These are phyloP conservation scores for Yamadazyma atmosphaerica DNA, from an alignment of 1,139 yeast species.

Conservation along the genomic window DNA sequence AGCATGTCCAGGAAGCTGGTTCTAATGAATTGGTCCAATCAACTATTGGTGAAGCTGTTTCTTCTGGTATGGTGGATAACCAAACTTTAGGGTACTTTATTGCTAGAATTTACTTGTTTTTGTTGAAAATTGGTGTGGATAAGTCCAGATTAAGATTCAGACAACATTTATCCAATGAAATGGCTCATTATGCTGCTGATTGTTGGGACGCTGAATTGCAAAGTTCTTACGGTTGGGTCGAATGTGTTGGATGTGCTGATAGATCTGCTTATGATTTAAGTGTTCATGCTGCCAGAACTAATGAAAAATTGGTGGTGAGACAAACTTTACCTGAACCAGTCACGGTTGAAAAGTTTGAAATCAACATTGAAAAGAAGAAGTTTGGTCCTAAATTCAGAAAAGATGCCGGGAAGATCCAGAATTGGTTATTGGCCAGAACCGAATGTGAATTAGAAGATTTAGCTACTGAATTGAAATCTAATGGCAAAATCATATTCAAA, in stretches of 20 bases:
- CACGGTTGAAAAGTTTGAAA: conserved; percentile 79
- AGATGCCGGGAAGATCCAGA: conserved; percentile 90
- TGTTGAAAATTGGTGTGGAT: conserved; percentile 89
- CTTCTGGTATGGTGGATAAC: conserved; percentile 86
- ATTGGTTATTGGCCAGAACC: conserved; percentile 71
- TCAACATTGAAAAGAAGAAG: conserved; percentile 86
- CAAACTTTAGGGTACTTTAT: conserved; percentile 96
- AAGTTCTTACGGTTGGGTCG: conserved; percentile 98
- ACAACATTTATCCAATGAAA: conserved; percentile 97
- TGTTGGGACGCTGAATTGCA: conserved; percentile 99
- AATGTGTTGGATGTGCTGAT: conserved; percentile 99
- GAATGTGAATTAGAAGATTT: conserved; percentile 85
- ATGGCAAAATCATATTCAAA: conserved; percentile 64
- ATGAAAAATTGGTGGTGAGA: conserved; percentile 92
- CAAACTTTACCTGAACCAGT: conserved; percentile 83
- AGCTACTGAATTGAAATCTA: conserved; percentile 62
- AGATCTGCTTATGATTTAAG: conserved; percentile 97
- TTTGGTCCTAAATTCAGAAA: conserved; percentile 98
- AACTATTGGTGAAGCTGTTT: conserved; percentile 89
- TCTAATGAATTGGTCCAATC: conserved; percentile 62
- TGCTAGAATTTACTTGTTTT: conserved; percentile 86
- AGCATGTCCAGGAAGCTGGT: conserved; percentile 84
- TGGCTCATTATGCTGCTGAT: conserved; percentile 99
- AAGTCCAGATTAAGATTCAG: conserved; percentile 85
- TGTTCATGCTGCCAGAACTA: conserved; percentile 93